Percentiles rank a stretch among this genome's conserved stretches.
phyloP scores from a whole-genome alignment of 805 yeast genomes.

The Yamadazyma sp. region DNA sequence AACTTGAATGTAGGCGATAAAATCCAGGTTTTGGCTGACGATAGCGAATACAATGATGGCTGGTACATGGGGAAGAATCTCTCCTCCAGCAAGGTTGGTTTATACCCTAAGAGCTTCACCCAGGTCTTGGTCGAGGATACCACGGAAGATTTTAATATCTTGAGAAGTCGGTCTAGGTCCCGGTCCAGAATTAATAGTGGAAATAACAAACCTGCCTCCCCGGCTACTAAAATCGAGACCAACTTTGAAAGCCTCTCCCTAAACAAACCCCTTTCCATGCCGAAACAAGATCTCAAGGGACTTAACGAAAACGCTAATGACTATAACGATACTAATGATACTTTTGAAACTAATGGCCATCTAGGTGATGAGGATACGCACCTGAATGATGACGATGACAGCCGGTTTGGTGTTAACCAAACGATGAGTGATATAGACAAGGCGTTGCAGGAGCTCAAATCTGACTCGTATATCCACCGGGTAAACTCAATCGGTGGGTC shows the following conservation, averaged over 20 bases:
- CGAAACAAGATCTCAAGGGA: background rate
- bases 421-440: constrained; percentile 73
- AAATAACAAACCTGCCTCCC: constrained; percentile 12
- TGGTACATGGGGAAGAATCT: constrained; percentile 93
- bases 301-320: constrained; percentile 5
- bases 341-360: background rate
- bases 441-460: constrained; percentile 63
- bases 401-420: constrained; percentile 32
- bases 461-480: constrained; percentile 17
- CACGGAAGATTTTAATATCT: constrained; percentile 11
- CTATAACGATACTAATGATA: constrained; percentile 5
- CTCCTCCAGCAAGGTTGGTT: constrained; percentile 71
- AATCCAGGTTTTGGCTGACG: constrained; percentile 88
- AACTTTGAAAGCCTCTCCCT: constrained; percentile 9
- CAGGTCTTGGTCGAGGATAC: constrained; percentile 38
- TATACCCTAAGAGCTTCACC: constrained; percentile 90
- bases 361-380: background rate
- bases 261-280: background rate
- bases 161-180: constrained; percentile 54
- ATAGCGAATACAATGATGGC: constrained; percentile 90
- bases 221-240: constrained; percentile 8
- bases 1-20: constrained; percentile 79
- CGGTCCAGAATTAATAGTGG: constrained; percentile 6
- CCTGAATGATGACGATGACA: background rate
- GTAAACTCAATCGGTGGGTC: background rate